Percentiles rank a stretch among this genome's conserved stretches.
These are phyloP conservation scores for Pholiota adiposa DNA, from an alignment of 1,284 basidiomycete genomes.

Conservation along the genomic window DNA sequence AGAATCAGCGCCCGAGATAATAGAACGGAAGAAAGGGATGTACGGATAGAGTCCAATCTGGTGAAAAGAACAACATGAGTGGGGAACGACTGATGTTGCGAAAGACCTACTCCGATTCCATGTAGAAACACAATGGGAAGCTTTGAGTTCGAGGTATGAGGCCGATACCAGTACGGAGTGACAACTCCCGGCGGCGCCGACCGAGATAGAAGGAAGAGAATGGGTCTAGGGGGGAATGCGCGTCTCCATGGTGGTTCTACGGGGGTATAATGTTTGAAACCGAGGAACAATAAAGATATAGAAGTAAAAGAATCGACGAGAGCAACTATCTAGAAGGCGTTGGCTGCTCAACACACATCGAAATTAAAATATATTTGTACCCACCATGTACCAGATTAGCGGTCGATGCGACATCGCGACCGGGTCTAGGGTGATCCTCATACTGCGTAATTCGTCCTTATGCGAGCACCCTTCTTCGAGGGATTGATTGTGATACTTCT, in stretches of 20 bases:
- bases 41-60: slow-evolving; percentile 67
- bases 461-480: slow-evolving; percentile 20
- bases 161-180: slow-evolving; percentile 59
- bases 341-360: not conserved
- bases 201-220: slow-evolving; percentile 49
- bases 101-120: slow-evolving; percentile 60
- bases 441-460: slow-evolving; percentile 37
- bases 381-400: slow-evolving; percentile 63
- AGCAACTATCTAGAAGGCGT: slow-evolving; percentile 49
- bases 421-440: slow-evolving; percentile 60
- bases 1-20: slow-evolving; percentile 33
- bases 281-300: slow-evolving; percentile 40
- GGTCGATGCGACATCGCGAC: slow-evolving; percentile 59
- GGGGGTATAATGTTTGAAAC: slow-evolving; percentile 59
- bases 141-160: not conserved
- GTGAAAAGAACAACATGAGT: not conserved
- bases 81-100: not conserved
- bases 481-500: slow-evolving; percentile 38
- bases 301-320: slow-evolving; percentile 51
- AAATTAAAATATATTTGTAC: slow-evolving; percentile 30
- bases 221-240: slow-evolving; percentile 58
- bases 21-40: slow-evolving; percentile 48
- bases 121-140: slow-evolving; percentile 53
- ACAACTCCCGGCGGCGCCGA: slow-evolving; percentile 37
- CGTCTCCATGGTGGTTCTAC: slow-evolving; percentile 33